Base-by-base conservation (phyloP, 1,139 yeast genomes). In the Geotrichum australiense region DNA sequence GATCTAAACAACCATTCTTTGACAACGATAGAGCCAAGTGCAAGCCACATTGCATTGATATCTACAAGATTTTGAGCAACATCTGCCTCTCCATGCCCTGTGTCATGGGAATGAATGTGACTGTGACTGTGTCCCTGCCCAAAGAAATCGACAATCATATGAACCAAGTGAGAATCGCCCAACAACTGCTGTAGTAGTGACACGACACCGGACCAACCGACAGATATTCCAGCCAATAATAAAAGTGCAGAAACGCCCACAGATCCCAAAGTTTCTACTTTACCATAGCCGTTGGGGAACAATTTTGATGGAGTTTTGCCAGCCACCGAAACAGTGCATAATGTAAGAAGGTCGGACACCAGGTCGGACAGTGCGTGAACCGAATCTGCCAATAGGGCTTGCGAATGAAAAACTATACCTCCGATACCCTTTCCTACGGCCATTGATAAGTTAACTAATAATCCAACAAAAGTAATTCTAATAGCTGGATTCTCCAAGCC, bases 31-130 rank as follows among this genome's bases (percentile, higher is more conserved):
- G 96, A 86, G 1, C 79, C 96, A 35, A 81, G 79, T 0, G 98
- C 97, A 37, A 91, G 70, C 95, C 96, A 89, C 8, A 96, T 96
- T 2, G 97, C 97, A 58, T 86, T 87, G 50, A 91, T 74, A 56
- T 85, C 74, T 1, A 91, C 82, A 2, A 73, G 67, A 42, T 71
- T 73, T n/a, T 34, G 18, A 10, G 14, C 25, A 15, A 29, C 40
- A 52, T 74, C 80, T 12, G 70, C 57, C 52, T 24, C 36, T 14
- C 30, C 22, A 1, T 29, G 38, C 3, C 14, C 30, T 8, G 16
- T 31, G 11, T 19, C 35, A 11, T 24, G 28, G 5, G 26, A n/a
- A 16, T 35, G 30, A 10, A 27, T 24, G 25, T 76, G 81, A 18
- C 75, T 70, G 56, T 77, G 82, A 10, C 43, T 38, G 22, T 45